Base-by-base conservation (phyloP, 2,329 filamentous ascomycete genomes). In the Shiraia sp. region DNA sequence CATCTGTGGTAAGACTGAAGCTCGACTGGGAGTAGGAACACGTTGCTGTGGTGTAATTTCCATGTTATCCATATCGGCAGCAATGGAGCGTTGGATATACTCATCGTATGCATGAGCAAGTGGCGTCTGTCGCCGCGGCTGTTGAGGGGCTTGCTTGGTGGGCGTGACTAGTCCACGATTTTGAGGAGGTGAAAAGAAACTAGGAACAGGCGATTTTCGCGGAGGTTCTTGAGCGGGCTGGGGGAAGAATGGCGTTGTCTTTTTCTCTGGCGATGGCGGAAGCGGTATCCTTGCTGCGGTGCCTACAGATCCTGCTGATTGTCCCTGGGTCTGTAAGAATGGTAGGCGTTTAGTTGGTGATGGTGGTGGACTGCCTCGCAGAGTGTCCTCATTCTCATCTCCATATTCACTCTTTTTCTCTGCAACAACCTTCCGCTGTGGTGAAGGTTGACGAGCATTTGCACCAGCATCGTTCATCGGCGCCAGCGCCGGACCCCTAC, bases 391-490 rank as follows among this genome's bases (percentile, higher is more conserved):
- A 42, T 71, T 72, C 46, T 72, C 72, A 19, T 65, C 61, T 5
- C 60, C 63, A 17, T 51, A 61, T 2, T 47, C 62, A 24, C 40
- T 39, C 10, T 41, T 50, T 31, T 57, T 51, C 6, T 46, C 52
- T 6, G 57, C 42, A 14, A 71, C 66, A 45, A 54, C 63, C 47
- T 60, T 72, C 51, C 57, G 65, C 30, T 59, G 50, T 7, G 64
- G 61, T 10, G 64, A 66, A 1, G 49, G 55, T 32, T 69, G 73
- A 43, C 90, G 80, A 13, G 87, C 82, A 65, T 96, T 96, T 13
- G 87, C 85, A 10, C 86, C 86, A 23, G 87, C 86, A 46, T 91
- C 88, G 53, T 88, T 90, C 83, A 96, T 83, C 0, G 83, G 77
- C 54, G 86, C 79, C 34, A 88, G 74, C 22, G 78, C 79, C 47